Evolutionary conservation across 768 basidiomycete species (phyloP), one percentile per base, ranked within the genome.

Genomic region (Lyophyllum shimeji): DNA sequence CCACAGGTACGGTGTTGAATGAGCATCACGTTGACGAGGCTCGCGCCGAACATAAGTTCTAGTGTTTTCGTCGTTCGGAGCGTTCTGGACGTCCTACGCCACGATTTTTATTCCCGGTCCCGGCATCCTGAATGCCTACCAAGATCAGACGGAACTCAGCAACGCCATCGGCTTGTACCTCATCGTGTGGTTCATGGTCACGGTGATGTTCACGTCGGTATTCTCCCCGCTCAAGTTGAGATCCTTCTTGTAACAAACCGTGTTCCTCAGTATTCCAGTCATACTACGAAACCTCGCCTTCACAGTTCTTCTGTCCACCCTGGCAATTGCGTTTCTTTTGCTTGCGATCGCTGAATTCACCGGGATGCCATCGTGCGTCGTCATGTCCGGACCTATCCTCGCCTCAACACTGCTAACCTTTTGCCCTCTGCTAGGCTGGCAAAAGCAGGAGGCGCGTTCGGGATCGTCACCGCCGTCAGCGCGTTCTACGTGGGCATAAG

Each of bases 1-100:
- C 85, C 0, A 87, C 86, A 2, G 83, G 87, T 86, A 48, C 11
- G 46, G 6, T 8, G 29, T 13, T 37, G 34, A 33, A 37, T n/a
- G 17, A 34, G n/a, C n/a, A n/a, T n/a, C n/a, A n/a, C n/a, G n/a
- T n/a, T n/a, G n/a, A n/a, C n/a, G n/a, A n/a, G n/a, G 56, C 27
- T 12, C 15, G 34, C 6, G 54, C 51, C 42, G 40, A 25, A 45
- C 12, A 42, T 29, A 50, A 20, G 4, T 37, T 15, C 25, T 58
- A 87, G 90, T 83, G 0, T 89, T 92, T 72, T 74, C 85, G 1
- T 83, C 82, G 2, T 92, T 86, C 55, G 89, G 89, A 27, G 82
- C 80, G 0, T 92, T 92, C 75, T 92, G 90, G 90, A 74, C 90
- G 76, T 89, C 89, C 2, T 90, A 82, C 52, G 87, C 82, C 7